Percentiles rank a stretch among this genome's conserved stretches.
phyloP scores from a whole-genome alignment of 768 basidiomycete genomes.

The Royoungia palumana region DNA sequence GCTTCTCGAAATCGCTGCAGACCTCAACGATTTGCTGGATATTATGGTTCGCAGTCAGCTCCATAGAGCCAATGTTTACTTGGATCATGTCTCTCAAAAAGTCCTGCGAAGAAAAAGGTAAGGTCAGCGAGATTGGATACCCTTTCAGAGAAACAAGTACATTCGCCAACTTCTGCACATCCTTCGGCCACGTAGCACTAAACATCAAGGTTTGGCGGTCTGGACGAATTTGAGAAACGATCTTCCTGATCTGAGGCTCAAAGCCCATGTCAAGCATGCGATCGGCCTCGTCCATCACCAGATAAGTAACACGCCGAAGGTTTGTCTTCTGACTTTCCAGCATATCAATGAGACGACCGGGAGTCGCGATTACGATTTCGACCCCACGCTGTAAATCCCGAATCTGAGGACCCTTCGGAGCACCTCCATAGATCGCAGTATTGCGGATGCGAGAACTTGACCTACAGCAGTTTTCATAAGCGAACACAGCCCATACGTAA shows the following conservation, averaged over 20 bases:
- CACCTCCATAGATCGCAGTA: conserved; percentile 98
- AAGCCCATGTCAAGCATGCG: conserved; percentile 99
- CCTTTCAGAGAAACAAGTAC: conserved; percentile 37
- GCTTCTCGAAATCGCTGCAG: conserved; percentile 97
- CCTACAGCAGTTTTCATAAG: conserved; percentile 34
- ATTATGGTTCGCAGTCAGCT: conserved; percentile 97
- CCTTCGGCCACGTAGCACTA: conserved; percentile 99
- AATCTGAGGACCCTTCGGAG: conserved; percentile 97
- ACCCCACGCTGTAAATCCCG: conserved; percentile 96
- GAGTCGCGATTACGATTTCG: conserved; percentile 99
- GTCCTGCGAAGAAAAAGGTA: conserved; percentile 52
- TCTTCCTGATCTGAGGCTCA: conserved; percentile 99
- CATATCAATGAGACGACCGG: conserved; percentile 99
- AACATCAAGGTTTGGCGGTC: conserved; percentile 99
- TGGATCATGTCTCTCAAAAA: conserved; percentile 97
- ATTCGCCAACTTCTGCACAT: conserved; percentile 95
- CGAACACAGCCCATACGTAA: background rate
- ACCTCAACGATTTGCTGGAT: conserved; percentile 95
- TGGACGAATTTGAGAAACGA: conserved; percentile 94
- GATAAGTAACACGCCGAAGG: conserved; percentile 91
- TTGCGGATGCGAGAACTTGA: conserved; percentile 94
- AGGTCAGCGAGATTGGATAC: background rate
- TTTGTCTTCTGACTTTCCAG: conserved; percentile 96
- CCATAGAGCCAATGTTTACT: conserved; percentile 98
- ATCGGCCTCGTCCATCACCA: conserved; percentile 99